Conservation (phyloP, 495 filamentous ascomycete genomes). For the Sabuloglossum arenarium region DNA sequence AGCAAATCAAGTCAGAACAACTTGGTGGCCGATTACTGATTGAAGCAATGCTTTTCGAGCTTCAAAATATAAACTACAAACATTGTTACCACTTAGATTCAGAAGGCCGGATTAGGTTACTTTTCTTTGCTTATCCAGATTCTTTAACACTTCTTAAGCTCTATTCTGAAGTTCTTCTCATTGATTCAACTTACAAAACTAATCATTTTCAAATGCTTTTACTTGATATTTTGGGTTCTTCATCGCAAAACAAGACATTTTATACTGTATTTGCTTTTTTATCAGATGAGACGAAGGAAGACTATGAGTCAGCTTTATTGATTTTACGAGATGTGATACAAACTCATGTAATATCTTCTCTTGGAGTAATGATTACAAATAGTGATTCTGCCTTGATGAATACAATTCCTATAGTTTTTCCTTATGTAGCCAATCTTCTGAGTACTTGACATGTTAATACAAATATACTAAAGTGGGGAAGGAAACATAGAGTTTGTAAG, state of each 20-base stretch:
- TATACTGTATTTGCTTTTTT: conserved; percentile 6
- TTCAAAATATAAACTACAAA: neutral
- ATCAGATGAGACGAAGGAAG: conserved; percentile 1
- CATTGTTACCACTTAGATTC: neutral
- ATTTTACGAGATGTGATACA: neutral
- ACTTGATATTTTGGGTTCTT: conserved; percentile 5
- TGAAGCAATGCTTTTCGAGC: neutral
- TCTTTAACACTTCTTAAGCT: neutral
- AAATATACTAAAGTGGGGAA: neutral
- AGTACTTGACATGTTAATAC: neutral
- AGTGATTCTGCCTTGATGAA: neutral
- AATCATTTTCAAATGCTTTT: conserved; percentile 9
- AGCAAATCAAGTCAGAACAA: no score
- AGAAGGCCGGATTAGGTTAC: neutral
- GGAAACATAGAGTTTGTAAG: neutral
- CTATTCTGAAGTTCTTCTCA: conserved; percentile 5
- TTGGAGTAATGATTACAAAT: neutral
- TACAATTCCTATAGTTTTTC: neutral
- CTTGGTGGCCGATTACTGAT: neutral
- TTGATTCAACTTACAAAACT: conserved; percentile 8
- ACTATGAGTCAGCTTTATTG: neutral
- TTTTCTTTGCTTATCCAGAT: neutral
- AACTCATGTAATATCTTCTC: neutral
- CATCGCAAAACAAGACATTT: conserved; percentile 4
- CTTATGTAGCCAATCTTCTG: neutral